Conservation (phyloP, 2,329 filamentous ascomycete species). For the Aureobasidium mangrovei region DNA sequence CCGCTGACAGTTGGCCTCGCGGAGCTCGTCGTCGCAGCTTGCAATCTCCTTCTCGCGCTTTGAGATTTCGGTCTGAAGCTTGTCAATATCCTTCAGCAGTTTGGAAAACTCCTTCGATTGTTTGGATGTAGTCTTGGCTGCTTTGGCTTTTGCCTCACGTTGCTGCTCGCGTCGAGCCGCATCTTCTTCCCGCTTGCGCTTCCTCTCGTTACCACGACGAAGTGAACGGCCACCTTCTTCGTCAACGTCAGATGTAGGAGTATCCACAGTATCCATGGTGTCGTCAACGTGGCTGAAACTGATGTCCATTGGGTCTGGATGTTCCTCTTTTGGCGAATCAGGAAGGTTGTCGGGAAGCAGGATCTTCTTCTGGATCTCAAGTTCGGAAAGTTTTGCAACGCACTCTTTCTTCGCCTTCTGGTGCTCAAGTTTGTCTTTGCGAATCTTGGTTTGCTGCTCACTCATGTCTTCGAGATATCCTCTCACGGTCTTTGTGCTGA, state of each 20-base stretch:
- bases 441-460: constrained; percentile 86
- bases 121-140: constrained; percentile 47
- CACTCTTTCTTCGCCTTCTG: constrained; percentile 62
- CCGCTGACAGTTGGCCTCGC: constrained; percentile 86
- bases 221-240: constrained; percentile 56
- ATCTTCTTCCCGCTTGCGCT: constrained; percentile 47
- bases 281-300: constrained; percentile 21
- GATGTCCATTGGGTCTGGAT: constrained; percentile 38
- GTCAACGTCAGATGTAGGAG: constrained; percentile 46
- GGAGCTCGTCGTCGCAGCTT: constrained; percentile 79
- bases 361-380: constrained; percentile 67
- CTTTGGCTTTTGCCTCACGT: constrained; percentile 52
- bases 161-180: constrained; percentile 59
- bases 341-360: constrained; percentile 65
- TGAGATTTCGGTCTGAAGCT: constrained; percentile 71
- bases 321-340: constrained; percentile 45
- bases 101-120: constrained; percentile 85
- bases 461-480: constrained; percentile 87
- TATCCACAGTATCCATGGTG: constrained; percentile 51
- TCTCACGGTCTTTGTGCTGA: constrained; percentile 77
- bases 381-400: constrained; percentile 34
- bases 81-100: constrained; percentile 78
- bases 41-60: constrained; percentile 79
- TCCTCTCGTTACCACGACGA: constrained; percentile 50
- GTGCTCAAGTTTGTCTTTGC: constrained; percentile 91